These are phyloP conservation scores for Penicillium sp. DNA, from an alignment of 2,329 filamentous ascomycete species.

Conservation along the genomic window DNA sequence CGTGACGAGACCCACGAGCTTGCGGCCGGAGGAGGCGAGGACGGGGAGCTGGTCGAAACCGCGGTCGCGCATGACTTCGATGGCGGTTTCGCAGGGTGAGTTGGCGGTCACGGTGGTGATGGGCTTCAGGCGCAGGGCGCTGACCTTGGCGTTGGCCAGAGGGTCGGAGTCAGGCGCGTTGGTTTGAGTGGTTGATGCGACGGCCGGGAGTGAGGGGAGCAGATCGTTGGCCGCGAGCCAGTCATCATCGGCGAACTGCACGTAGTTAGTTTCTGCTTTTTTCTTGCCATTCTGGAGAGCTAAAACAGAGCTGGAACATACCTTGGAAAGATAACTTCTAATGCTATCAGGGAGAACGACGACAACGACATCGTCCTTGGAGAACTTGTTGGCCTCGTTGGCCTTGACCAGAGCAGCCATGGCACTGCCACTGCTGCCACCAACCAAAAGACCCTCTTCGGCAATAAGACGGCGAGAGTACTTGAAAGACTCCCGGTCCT, in stretches of 20 bases:
- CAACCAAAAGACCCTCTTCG: constrained; percentile 91
- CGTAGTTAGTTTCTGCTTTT: constrained; percentile 13
- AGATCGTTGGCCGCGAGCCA: constrained; percentile 98
- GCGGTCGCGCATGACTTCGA: constrained; percentile 98
- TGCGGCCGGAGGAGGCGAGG: constrained; percentile 66
- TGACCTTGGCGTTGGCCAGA: constrained; percentile 77
- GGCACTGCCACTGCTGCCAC: constrained; percentile 90
- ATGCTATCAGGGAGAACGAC: constrained; percentile 95
- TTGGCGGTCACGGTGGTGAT: constrained; percentile 78
- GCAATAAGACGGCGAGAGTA: constrained; percentile 88
- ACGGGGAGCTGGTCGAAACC: constrained; percentile 98
- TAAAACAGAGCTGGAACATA: constrained; percentile 30
- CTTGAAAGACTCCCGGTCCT: constrained; percentile 86
- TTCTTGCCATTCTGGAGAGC: neutral
- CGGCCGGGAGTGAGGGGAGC: constrained; percentile 62
- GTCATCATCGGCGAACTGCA: constrained; percentile 87
- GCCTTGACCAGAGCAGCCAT: constrained; percentile 80
- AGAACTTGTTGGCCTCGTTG: constrained; percentile 73
- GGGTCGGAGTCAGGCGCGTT: constrained; percentile 58
- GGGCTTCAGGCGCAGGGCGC: constrained; percentile 84
- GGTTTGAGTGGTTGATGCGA: constrained; percentile 34
- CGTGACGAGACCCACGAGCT: constrained; percentile 88
- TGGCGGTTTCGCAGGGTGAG: constrained; percentile 78
- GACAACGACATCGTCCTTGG: constrained; percentile 83
- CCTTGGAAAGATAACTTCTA: constrained; percentile 91